Evolutionary conservation across 352 stramenopile species (phyloP).

Genomic region (Globisporangium cederbergense): DNA sequence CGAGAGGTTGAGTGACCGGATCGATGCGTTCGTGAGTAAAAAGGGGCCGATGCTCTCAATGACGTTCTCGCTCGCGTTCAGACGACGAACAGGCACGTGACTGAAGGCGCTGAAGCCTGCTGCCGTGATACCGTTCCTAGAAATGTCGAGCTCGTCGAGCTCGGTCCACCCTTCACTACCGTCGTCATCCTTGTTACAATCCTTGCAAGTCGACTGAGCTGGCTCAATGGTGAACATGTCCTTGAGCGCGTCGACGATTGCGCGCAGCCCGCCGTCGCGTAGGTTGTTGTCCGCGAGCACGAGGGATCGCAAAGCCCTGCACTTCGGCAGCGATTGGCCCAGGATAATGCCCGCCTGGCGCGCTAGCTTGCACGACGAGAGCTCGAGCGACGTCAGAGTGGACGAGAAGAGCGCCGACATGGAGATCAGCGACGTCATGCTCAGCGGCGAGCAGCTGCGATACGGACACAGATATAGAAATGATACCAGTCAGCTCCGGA

Average conservation of each 20-base stretch:
- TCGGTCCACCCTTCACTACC: background rate
- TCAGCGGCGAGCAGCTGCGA: slow-evolving; percentile 41
- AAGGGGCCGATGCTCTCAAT: slow-evolving; percentile 29
- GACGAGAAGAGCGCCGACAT: slow-evolving; percentile 34
- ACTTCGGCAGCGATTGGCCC: slow-evolving; percentile 47
- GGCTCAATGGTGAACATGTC: slow-evolving; percentile 11
- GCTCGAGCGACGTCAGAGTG: slow-evolving; percentile 38
- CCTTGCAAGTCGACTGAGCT: background rate
- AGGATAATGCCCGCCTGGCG: slow-evolving; percentile 59
- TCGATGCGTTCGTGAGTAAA: slow-evolving; percentile 21
- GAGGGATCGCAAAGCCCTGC: slow-evolving; percentile 27
- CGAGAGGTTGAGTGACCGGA: slow-evolving; percentile 28
- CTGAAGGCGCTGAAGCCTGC: slow-evolving; percentile 29
- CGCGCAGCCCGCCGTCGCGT: slow-evolving; percentile 46
- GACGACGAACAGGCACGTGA: slow-evolving; percentile 18
- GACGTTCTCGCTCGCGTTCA: slow-evolving; percentile 31
- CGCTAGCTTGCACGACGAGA: slow-evolving; percentile 46
- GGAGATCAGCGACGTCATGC: slow-evolving; percentile 57
- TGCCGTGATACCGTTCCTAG: slow-evolving; percentile 39
- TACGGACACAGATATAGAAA: background rate
- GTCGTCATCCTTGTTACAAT: background rate
- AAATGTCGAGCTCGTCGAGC: slow-evolving; percentile 44
- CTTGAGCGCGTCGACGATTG: slow-evolving; percentile 43
- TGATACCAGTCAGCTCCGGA: background rate
- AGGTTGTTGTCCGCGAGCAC: slow-evolving; percentile 49